Base-by-base conservation (phyloP, 1,284 basidiomycete species). In the Blastosporella zonata region DNA sequence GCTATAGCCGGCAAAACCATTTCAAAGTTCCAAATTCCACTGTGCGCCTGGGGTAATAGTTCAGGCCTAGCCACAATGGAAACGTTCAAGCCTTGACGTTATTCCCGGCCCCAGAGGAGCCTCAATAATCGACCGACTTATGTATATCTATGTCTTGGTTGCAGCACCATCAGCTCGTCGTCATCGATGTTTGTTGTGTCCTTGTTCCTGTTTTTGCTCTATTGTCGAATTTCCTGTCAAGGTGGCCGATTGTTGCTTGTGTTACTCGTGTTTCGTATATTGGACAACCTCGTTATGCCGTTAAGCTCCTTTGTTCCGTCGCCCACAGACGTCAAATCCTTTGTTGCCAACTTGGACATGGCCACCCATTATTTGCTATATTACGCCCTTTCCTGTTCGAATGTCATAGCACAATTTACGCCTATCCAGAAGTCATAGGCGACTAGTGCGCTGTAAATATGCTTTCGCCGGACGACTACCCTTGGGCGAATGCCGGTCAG, bases 121-220 rank as follows among this genome's bases (percentile, higher is more conserved):
- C 10, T 27, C 10, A 27, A 27, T 27, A 10, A 10, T 27, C 25
- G 25, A 27, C n/a, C n/a, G n/a, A n/a, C n/a, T n/a, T n/a, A n/a
- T 27, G 25, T 33, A 10, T 33, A 33, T 7, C 13, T 15, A 7
- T 4, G 31, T 33, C 13, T 33, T 40, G 13, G 12, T 20, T 3
- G 17, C 12, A 10, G 10, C 6, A 10, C n/a, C 15, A 23, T 17
- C 25, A 31, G 18, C 7, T 36, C 5, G 46, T 20, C 31, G 20
- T 42, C 23, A 18, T 31, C 6, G 10, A 4, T 10, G 6, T 15
- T 6, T 27, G 8, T 42, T 29, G 38, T 37, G 18, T 20, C 15
- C 34, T 37, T 43, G 34, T 43, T 20, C 47, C 43, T 49, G 28
- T 33, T 49, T 25, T 38, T 3, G 21, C 7, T 42, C 27, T 49